phyloP scores from a whole-genome alignment of 2,329 filamentous ascomycete genomes.

The Pezicula radicicola region DNA sequence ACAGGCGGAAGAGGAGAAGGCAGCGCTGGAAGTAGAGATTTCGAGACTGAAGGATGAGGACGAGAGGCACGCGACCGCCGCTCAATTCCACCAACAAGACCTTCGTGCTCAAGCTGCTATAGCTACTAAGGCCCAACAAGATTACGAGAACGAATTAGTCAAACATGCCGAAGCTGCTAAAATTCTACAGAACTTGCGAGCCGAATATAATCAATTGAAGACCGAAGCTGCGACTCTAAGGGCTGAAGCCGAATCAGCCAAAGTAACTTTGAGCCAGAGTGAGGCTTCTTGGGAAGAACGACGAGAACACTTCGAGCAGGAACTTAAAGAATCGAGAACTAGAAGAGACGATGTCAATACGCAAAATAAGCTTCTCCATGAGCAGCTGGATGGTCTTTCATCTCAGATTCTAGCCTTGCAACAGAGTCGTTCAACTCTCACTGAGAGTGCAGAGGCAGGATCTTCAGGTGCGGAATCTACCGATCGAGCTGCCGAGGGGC shows the following conservation, averaged over 20 bases:
- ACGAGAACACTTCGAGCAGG: slow-evolving; percentile 75
- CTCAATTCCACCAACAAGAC: slow-evolving; percentile 85
- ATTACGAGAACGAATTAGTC: slow-evolving; percentile 90
- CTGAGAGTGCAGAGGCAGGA: slow-evolving; percentile 49
- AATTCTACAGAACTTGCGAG: slow-evolving; percentile 72
- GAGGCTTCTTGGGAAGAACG: slow-evolving; percentile 87
- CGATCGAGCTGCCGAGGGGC: slow-evolving; percentile 65
- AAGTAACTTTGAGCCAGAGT: slow-evolving; percentile 72
- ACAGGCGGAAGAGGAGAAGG: slow-evolving; percentile 79
- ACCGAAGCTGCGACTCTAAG: slow-evolving; percentile 72
- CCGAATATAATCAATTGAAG: slow-evolving; percentile 79
- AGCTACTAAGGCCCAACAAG: slow-evolving; percentile 86
- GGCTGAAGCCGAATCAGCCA: slow-evolving; percentile 83
- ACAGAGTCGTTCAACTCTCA: slow-evolving; percentile 61
- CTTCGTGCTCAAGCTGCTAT: slow-evolving; percentile 92
- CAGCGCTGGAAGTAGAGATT: slow-evolving; percentile 74
- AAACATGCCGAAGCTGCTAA: slow-evolving; percentile 96
- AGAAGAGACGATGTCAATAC: slow-evolving; percentile 80
- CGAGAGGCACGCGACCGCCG: slow-evolving; percentile 73
- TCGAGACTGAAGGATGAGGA: slow-evolving; percentile 79
- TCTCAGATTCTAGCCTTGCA: slow-evolving; percentile 78
- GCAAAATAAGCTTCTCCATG: slow-evolving; percentile 87
- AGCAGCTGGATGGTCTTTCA: slow-evolving; percentile 81
- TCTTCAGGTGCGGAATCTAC: slow-evolving; percentile 34
- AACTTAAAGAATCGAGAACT: slow-evolving; percentile 74